phyloP scores from a whole-genome alignment of 2,329 filamentous ascomycete genomes.

The Penicillium paneum region DNA sequence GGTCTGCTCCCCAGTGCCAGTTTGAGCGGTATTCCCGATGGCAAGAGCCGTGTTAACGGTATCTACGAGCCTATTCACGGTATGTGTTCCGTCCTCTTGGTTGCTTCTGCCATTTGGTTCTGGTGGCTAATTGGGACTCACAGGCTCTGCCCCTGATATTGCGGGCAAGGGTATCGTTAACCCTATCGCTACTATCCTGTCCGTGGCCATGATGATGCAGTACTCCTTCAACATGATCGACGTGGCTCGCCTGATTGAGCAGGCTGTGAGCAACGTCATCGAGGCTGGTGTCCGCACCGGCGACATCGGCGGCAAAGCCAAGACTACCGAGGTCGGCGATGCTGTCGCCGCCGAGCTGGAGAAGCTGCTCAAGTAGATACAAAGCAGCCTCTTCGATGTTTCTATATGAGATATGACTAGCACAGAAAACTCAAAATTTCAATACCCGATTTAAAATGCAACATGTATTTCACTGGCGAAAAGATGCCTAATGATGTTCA shows the following conservation, averaged over 20 bases:
- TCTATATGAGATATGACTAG: conserved; percentile 26
- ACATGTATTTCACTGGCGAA: neutral
- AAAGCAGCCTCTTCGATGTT: conserved; percentile 3
- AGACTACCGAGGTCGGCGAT: conserved; percentile 77
- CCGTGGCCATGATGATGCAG: conserved; percentile 90
- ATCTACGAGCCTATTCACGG: conserved; percentile 98
- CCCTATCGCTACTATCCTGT: conserved; percentile 87
- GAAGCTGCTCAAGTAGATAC: conserved; percentile 57
- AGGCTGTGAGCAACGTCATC: conserved; percentile 55
- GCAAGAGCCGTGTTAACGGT: conserved; percentile 79
- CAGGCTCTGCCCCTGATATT: conserved; percentile 88
- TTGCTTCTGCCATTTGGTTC: neutral
- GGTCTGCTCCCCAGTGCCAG: conserved; percentile 86
- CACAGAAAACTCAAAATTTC: conserved; percentile 20
- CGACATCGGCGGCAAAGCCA: conserved; percentile 76
- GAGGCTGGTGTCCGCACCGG: conserved; percentile 75
- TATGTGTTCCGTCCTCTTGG: conserved; percentile 39
- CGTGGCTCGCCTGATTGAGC: conserved; percentile 55
- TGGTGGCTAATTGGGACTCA: conserved; percentile 1
- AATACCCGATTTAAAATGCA: conserved; percentile 21
- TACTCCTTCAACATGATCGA: conserved; percentile 80
- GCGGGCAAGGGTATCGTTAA: conserved; percentile 88
- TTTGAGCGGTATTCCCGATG: conserved; percentile 80
- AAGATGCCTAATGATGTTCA: conserved; percentile 2
- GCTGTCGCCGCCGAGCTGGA: conserved; percentile 72